Evolutionary conservation across 345 rosid genomes (phyloP).

Genomic region (Eucalyptus shirleyi): DNA sequence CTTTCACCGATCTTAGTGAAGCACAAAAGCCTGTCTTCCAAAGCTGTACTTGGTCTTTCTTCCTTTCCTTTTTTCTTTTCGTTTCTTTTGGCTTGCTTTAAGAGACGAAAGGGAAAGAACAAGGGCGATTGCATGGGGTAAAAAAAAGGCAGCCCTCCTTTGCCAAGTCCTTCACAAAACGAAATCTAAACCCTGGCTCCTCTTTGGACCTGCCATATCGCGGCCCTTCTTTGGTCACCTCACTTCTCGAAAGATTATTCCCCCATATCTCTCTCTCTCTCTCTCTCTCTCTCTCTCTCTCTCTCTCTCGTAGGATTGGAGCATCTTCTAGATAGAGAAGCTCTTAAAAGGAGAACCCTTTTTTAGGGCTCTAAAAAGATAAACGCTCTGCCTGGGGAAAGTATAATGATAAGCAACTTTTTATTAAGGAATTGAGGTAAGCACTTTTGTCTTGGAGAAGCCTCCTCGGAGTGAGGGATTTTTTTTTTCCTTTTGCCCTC

Average conservation of each 20-base stretch:
- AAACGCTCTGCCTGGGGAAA: conserved; percentile 1
- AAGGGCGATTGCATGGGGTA: neutral
- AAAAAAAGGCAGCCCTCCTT: conserved; percentile 9
- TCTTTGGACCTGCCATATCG: conserved; percentile 6
- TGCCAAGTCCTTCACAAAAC: neutral
- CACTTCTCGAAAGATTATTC: conserved; percentile 26
- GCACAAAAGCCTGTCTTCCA: neutral
- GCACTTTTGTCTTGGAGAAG: conserved; percentile 50
- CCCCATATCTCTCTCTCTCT: neutral
- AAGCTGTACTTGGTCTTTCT: neutral
- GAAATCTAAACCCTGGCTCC: neutral
- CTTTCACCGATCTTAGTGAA: neutral
- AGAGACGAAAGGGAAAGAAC: neutral
- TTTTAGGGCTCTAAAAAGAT: neutral
- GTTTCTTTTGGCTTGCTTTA: neutral
- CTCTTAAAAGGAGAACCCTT: conserved; percentile 17
- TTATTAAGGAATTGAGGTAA: conserved; percentile 18
- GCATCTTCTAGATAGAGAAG: conserved; percentile 40
- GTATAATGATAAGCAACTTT: conserved; percentile 42
- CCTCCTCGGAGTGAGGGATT: conserved; percentile 31
- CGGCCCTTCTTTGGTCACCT: conserved; percentile 34
- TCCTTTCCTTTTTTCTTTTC: neutral
- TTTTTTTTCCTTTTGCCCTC: neutral
- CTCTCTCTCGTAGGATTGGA: neutral
- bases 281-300: too few relatives aligned